Conservation (phyloP, 139 green algal genomes). For the Eudorina sp. region DNA sequence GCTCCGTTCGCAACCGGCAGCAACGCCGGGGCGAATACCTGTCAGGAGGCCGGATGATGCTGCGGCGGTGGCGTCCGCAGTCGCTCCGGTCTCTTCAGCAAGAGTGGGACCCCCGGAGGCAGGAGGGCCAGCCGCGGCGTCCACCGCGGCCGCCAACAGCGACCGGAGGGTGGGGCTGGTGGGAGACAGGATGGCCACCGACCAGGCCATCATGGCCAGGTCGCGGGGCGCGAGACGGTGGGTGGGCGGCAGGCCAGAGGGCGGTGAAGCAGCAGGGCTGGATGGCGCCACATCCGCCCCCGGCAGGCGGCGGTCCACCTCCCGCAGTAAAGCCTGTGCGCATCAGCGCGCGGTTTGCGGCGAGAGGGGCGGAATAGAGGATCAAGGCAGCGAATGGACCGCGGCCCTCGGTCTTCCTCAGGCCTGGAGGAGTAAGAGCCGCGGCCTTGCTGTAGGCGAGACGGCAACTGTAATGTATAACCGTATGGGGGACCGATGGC, state of each 20-base stretch:
- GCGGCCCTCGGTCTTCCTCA: no score
- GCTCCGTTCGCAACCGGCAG: no score
- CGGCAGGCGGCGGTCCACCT: slow-evolving; percentile 19
- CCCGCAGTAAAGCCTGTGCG: neutral
- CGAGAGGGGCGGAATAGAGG: no score
- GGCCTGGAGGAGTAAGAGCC: no score
- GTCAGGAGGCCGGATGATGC: neutral
- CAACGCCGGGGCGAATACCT: neutral
- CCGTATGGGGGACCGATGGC: no score
- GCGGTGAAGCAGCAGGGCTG: no score
- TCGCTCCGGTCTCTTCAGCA: no score
- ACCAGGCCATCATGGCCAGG: slow-evolving; percentile 4
- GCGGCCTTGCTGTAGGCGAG: no score
- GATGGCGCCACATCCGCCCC: neutral
- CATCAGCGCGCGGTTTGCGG: neutral
- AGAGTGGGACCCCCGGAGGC: no score
- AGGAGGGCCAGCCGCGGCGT: neutral
- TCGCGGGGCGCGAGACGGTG: neutral
- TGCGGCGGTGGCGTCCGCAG: neutral
- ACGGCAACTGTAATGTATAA: no score
- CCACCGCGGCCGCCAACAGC: neutral
- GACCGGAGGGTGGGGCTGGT: slow-evolving; percentile 25
- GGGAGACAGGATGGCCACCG: neutral
- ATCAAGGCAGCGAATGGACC: no score
- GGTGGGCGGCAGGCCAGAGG: no score